Base-by-base conservation (phyloP, 23 red algal species). In the Agarophyton chilense region DNA sequence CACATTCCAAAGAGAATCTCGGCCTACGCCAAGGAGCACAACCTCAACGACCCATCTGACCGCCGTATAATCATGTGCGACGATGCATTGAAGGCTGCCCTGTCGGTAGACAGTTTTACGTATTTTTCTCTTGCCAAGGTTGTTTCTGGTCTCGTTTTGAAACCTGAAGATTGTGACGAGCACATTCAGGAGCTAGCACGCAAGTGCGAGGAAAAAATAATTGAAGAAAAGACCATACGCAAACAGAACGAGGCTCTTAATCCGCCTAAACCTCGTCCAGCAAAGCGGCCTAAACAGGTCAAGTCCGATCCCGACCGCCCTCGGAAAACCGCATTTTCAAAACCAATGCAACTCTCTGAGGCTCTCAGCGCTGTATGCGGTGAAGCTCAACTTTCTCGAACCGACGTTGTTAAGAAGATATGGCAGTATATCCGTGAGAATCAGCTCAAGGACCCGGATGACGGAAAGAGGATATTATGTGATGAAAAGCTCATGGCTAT, bases 401-500 rank as follows among this genome's bases (percentile, higher is more conserved):
- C 90, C n/a, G 60, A 94, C 52, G 96, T 98, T 36, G 74, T 98
- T 6, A 87, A 89, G 43, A 81, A 82, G 36, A 64, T 98, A 52
- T 98, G 96, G 96, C 65, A 73, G 24, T 95, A 98, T 52, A 98
- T 98, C 65, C 83, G 94, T 21, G 82, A 72, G 43, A 85, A 94
- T 41, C 4, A 90, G 42, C 81, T 98, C 28, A 82, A 98, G 72
- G 93, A 98, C 43, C 86, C 96, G 16, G 84, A 88, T 53, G 84
- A 98, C 42, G 72, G 90, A 32, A 77, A 86, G 44, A 55, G 40
- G 16, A 98, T 98, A 36, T 24, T 88, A 24, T 98, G 96, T 67
- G 96, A 98, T 72, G 96, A 70, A 54, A 93, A 93, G 78, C 81
- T 98, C 31, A 87, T 82, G 52, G 74, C 72, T 34, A 77, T 98